Conservation (phyloP, 805 yeast species). For the Ogataea paradorogensis region DNA sequence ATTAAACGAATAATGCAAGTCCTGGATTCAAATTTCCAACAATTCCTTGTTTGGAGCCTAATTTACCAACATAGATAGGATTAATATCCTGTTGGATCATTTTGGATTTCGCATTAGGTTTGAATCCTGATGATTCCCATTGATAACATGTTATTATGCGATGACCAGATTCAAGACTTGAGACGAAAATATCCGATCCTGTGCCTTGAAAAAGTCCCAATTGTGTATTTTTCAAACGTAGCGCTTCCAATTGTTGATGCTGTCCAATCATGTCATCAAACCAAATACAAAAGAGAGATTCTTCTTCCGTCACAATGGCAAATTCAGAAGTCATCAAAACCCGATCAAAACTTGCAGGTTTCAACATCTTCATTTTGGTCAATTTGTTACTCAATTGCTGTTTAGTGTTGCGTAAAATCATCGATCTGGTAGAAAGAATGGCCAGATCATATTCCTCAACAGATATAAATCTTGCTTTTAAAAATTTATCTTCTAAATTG, state of each 20-base stretch:
- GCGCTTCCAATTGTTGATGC: not conserved
- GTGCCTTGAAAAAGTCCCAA: constrained; percentile 1
- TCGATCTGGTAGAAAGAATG: constrained; percentile 22
- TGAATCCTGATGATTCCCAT: not conserved
- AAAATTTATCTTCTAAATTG: constrained; percentile 16
- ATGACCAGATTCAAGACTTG: not conserved
- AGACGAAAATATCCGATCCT: constrained; percentile 1
- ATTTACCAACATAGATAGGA: constrained; percentile 23
- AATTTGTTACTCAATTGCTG: constrained; percentile 3
- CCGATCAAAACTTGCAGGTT: not conserved
- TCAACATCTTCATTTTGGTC: constrained; percentile 4
- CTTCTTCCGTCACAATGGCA: constrained; percentile 1
- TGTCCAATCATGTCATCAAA: constrained; percentile 1
- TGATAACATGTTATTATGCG: constrained; percentile 2
- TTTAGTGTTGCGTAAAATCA: constrained; percentile 20
- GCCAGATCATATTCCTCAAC: constrained; percentile 20
- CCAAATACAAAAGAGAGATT: constrained; percentile 4
- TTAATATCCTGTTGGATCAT: constrained; percentile 1
- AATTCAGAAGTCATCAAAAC: constrained; percentile 6
- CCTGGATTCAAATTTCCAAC: constrained; percentile 6
- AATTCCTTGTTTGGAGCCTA: constrained; percentile 14
- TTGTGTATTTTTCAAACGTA: not conserved
- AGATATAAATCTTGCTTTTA: constrained; percentile 20
- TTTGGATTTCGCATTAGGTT: not conserved
- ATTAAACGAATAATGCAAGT: not conserved